These are phyloP conservation scores for Porphyridium purpureum DNA, from an alignment of 23 red algal species.

Conservation along the genomic window DNA sequence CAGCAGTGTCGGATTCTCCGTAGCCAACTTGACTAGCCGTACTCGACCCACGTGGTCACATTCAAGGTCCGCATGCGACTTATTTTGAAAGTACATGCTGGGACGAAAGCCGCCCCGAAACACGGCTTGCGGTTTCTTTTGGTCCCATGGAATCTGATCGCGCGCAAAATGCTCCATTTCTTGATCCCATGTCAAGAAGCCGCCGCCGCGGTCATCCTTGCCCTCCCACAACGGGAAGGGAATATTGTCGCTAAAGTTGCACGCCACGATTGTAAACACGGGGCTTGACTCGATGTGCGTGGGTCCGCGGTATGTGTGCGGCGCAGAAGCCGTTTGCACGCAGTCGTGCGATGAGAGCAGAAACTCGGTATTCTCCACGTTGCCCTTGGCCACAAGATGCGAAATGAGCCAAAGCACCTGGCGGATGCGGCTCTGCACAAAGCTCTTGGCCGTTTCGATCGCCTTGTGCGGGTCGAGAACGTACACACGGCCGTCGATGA, in stretches of 20 bases:
- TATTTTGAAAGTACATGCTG: slow-evolving; percentile 54
- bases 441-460: slow-evolving; percentile 45
- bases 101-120: slow-evolving; percentile 75
- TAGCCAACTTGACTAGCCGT: slow-evolving; percentile 12
- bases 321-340: slow-evolving; percentile 73
- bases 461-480: slow-evolving; percentile 69
- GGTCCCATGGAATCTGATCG: slow-evolving; percentile 35
- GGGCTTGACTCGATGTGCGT: slow-evolving; percentile 44
- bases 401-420: slow-evolving; percentile 53
- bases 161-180: slow-evolving; percentile 47
- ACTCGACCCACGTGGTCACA: slow-evolving; percentile 40
- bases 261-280: slow-evolving; percentile 74
- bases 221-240: slow-evolving; percentile 93
- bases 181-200: slow-evolving; percentile 65
- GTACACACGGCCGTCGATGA: slow-evolving; percentile 52
- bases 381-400: slow-evolving; percentile 25
- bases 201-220: slow-evolving; percentile 33
- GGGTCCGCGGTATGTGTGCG: slow-evolving; percentile 49
- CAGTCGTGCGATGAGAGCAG: slow-evolving; percentile 88
- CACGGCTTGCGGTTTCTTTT: slow-evolving; percentile 50
- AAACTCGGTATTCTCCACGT: slow-evolving; percentile 59
- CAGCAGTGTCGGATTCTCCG: slow-evolving; percentile 25
- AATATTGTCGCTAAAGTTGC: slow-evolving; percentile 92
- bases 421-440: slow-evolving; percentile 51
- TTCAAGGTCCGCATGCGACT: slow-evolving; percentile 45